Conservation (phyloP, 2,329 filamentous ascomycete species). For the Diaporthe eres region DNA sequence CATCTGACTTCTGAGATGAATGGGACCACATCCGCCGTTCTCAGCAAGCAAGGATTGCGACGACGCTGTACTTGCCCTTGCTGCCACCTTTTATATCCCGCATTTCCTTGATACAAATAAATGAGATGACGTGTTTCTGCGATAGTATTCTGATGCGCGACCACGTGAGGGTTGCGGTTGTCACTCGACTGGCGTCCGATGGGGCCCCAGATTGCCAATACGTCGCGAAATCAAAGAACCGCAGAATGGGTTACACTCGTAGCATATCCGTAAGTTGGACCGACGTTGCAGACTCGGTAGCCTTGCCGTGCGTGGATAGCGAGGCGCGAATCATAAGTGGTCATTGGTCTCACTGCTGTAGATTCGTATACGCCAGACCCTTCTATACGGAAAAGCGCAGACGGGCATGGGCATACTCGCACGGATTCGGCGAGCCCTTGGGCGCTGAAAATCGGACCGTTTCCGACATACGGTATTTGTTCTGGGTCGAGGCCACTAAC, state of each 20-base stretch:
- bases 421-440: slow-evolving; percentile 18
- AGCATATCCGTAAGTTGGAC: neutral
- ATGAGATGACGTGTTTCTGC: neutral
- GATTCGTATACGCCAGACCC: slow-evolving; percentile 6
- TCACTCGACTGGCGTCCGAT: slow-evolving; percentile 6
- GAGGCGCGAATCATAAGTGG: neutral
- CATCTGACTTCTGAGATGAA: neutral
- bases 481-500: slow-evolving; percentile 9
- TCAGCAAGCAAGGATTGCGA: neutral
- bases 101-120: neutral
- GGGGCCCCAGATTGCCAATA: neutral
- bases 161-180: neutral
- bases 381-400: neutral
- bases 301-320: neutral
- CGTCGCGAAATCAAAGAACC: neutral
- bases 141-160: neutral
- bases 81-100: no score
- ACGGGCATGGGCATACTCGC: neutral
- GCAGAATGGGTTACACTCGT: neutral
- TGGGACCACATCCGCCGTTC: no score
- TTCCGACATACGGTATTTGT: slow-evolving; percentile 6
- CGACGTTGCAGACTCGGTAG: neutral
- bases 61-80: neutral
- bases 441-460: slow-evolving; percentile 8
- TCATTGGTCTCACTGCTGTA: neutral